A percentile compares a stretch with the other conserved stretches of the same genome.
phyloP scores from a whole-genome alignment of 78 protist genomes.

The Bigelowiella natans region DNA sequence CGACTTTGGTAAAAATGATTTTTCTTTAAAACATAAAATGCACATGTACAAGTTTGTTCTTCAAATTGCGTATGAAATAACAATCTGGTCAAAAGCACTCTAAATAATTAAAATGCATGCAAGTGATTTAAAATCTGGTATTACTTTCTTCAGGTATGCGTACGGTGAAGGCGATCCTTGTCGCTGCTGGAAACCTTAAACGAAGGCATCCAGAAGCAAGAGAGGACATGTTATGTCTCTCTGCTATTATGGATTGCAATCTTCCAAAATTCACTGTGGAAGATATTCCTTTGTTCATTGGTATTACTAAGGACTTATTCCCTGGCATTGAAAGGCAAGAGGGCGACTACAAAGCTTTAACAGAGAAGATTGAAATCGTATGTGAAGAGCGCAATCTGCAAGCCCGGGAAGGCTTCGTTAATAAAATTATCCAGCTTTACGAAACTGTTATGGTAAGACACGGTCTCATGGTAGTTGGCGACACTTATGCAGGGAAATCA shows the following conservation, averaged over 20 bases:
- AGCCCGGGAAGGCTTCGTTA: constrained; percentile 16
- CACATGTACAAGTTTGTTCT: too few species aligned
- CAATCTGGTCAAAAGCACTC: too few species aligned
- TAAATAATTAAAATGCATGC: too few species aligned
- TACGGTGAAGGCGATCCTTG: constrained; percentile 42
- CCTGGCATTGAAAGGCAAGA: constrained; percentile 32
- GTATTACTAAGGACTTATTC: constrained; percentile 55
- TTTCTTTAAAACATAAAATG: too few species aligned
- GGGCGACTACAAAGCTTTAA: not conserved
- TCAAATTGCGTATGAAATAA: too few species aligned
- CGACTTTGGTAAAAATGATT: constrained; percentile 58
- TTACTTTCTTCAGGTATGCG: too few species aligned
- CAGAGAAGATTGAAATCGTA: not conserved
- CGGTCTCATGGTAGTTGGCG: constrained; percentile 71
- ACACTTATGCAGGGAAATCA: constrained; percentile 58
- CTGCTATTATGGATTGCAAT: constrained; percentile 44
- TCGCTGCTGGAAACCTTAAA: constrained; percentile 52
- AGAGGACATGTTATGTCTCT: constrained; percentile 19
- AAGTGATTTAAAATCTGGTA: too few species aligned
- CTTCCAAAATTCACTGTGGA: constrained; percentile 41
- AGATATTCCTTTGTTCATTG: constrained; percentile 47
- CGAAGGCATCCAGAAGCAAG: not conserved
- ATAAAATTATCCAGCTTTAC: constrained; percentile 44
- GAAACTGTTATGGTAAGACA: constrained; percentile 52
- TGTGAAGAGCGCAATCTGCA: constrained; percentile 13